Evolutionary conservation across 306 rosid species (phyloP), one percentile per base, ranked within the genome.

Genomic region (Castanospermum australe): DNA sequence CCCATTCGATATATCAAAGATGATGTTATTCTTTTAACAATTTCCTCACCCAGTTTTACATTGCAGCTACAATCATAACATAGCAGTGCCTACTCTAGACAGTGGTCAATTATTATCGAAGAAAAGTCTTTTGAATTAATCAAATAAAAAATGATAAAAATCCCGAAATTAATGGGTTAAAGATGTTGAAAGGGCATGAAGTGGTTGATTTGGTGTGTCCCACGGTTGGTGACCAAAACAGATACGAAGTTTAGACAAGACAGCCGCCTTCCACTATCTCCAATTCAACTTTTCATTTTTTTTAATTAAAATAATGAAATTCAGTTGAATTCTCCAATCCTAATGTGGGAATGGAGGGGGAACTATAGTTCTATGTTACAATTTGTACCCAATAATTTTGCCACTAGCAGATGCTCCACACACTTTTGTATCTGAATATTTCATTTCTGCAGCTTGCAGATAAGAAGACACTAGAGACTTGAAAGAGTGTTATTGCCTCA

Each of bases 201-300:
- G 12, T 24, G 67, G 59, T 68, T 9, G 74, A 78, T 76, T 77
- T 52, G 84, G 75, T 75, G 79, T 67, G 86, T 2, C 87, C 89
- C 25, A 81, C 5, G 69, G 63, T 83, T 81, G 89, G 84, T 84
- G 79, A 81, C 86, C 85, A 33, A 83, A 87, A 17, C 74, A 50
- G 87, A 79, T 67, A 20, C 25, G 63, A 73, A 73, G 42, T 68
- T 20, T 32, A 75, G 73, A 21, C 59, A 25, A n/a, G 28, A 36
- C 21, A 72, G 88, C 89, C 81, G 81, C 86, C 89, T 42, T 32
- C 79, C 82, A 81, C 76, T 65, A 24, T 50, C 45, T 2, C 22
- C 32, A 8, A 4, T 72, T 48, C 24, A 50, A 17, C 67, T 42
- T 39, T 72, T 18, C 1, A 18, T 54, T 71, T 0, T 15, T 50